These are phyloP conservation scores for Neovahlkampfia damariscottae DNA, from an alignment of 78 protist species.

Conservation along the genomic window DNA sequence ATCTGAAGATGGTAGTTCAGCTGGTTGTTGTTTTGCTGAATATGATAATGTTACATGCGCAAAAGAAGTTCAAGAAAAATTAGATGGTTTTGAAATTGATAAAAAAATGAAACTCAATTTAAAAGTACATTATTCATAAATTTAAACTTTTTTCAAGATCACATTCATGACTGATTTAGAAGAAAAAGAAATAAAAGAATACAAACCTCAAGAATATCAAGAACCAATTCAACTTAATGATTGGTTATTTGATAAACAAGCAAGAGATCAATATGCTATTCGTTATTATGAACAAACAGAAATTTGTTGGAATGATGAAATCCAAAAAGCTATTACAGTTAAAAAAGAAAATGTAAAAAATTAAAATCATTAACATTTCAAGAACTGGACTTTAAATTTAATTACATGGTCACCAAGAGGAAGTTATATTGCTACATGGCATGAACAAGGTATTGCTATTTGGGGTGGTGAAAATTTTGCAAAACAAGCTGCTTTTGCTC, in stretches of 20 bases:
- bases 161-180: neutral
- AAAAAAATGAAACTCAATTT: no score
- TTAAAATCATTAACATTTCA: neutral
- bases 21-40: neutral
- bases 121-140: no score
- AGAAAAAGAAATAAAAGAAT: neutral
- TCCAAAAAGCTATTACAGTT: conserved; percentile 11
- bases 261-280: conserved; percentile 39
- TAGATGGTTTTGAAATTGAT: neutral
- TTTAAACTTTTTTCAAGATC: no score
- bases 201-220: neutral
- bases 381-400: neutral
- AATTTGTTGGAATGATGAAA: conserved; percentile 60
- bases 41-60: neutral
- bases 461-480: conserved; percentile 62
- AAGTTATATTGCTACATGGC: conserved; percentile 74
- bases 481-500: conserved; percentile 23
- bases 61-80: neutral
- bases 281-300: conserved; percentile 45
- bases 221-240: neutral
- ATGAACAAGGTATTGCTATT: conserved; percentile 63
- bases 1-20: neutral
- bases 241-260: conserved; percentile 8
- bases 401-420: conserved; percentile 78
- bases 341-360: no score